Percentiles rank a stretch among this genome's conserved stretches.
phyloP scores from a whole-genome alignment of 352 stramenopile species.

The Phytophthora ohioensis region DNA sequence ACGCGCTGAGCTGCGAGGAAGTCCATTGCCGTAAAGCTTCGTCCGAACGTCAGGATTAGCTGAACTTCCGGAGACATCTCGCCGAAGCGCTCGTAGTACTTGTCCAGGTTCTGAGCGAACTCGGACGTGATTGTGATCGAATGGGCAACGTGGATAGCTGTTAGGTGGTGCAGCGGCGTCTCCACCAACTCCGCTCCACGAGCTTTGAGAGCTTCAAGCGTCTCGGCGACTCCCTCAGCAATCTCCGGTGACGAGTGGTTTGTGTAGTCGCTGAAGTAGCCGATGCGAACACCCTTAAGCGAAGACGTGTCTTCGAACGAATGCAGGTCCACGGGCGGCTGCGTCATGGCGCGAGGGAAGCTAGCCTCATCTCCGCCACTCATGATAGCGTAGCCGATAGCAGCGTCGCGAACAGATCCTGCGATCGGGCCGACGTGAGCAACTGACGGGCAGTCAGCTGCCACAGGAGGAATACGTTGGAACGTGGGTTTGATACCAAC shows the following conservation, averaged over 20 bases:
- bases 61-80: constrained; percentile 78
- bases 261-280: constrained; percentile 81
- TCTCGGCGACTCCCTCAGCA: constrained; percentile 46
- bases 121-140: constrained; percentile 85
- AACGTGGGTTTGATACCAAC: constrained; percentile 92
- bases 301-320: constrained; percentile 69
- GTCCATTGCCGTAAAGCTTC: constrained; percentile 76
- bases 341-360: constrained; percentile 54
- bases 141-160: constrained; percentile 84
- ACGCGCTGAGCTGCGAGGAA: constrained; percentile 88
- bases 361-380: constrained; percentile 58
- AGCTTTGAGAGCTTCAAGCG: constrained; percentile 58
- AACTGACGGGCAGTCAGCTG: constrained; percentile 66
- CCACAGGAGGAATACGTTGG: constrained; percentile 70
- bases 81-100: constrained; percentile 64
- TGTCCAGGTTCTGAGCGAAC: constrained; percentile 75
- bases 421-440: constrained; percentile 86
- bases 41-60: constrained; percentile 75
- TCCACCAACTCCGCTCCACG: constrained; percentile 80
- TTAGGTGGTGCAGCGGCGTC: constrained; percentile 80
- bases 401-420: constrained; percentile 76
- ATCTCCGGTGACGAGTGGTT: constrained; percentile 79
- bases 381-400: constrained; percentile 88
- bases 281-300: constrained; percentile 76
- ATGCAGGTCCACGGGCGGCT: constrained; percentile 57